Base-by-base conservation (phyloP, 257 asterid species). In the Fraxinus cuspidata region DNA sequence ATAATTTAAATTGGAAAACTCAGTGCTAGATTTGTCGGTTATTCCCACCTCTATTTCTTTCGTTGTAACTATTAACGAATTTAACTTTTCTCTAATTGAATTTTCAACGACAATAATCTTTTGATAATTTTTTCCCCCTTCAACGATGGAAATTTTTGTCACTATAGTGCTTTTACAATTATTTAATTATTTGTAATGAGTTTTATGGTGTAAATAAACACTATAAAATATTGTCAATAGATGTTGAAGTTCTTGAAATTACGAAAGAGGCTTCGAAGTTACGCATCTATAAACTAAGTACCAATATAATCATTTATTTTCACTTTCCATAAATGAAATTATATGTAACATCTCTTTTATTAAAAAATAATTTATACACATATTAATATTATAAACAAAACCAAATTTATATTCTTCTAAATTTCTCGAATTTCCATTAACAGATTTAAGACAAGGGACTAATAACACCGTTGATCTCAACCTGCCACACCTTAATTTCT, bases 401-500 rank as follows among this genome's bases (percentile, higher is more conserved):
- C 10, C 18, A 25, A 63, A 63, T 10, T 25, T 23, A 1, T 63
- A 4, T 63, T 11, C 31, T 27, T 3, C 31, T 23, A 63, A 23
- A 63, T 63, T 63, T 63, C 69, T 7, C 25, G 2, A 23, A 63
- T 63, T 63, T 63, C 69, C 31, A 25, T 27, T 63, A 25, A 27
- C 9, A 9, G 9, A 7, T 9, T n/a, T 63, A 23, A 58, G 66
- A 63, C 35, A 63, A 63, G 69, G 28, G 35, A 63, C 69, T 63
- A 63, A 27, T 64, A 31, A 83, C 78, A 71, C 76, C 28, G 7
- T 77, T 77, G 47, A 84, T 76, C 74, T 79, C 75, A 72, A 94
- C 83, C 53, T 86, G 83, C 97, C 98, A 92, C 71, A 87, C 89
- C 80, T 85, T 92, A 67, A 94, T 82, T 85, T 89, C 97, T 70